Conservation (phyloP, 2,329 filamentous ascomycete species). For the Didymellaceae sp. region DNA sequence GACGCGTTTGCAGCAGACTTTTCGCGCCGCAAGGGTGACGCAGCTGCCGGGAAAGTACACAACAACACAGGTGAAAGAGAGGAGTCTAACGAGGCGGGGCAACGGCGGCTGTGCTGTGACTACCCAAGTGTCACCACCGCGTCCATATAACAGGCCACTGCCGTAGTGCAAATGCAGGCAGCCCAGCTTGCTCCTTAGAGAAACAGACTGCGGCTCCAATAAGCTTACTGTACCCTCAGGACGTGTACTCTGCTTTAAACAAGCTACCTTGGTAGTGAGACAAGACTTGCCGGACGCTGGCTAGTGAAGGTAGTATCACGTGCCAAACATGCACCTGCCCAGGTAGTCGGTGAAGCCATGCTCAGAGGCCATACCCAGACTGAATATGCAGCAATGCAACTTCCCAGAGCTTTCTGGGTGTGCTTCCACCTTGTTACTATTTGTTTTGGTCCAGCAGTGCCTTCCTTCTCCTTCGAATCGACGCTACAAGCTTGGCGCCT, state of each 20-base stretch:
- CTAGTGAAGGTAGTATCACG: constrained; percentile 25
- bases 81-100: background rate
- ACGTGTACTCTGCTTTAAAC: background rate
- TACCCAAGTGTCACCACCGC: constrained; percentile 22
- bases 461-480: constrained; percentile 21
- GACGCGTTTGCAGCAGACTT: constrained; percentile 20
- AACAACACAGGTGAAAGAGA: constrained; percentile 24
- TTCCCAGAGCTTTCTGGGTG: background rate
- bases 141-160: constrained; percentile 17
- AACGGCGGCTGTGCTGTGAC: constrained; percentile 14
- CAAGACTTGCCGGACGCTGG: background rate
- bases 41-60: constrained; percentile 11
- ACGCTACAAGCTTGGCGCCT: constrained; percentile 27
- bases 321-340: constrained; percentile 8
- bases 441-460: constrained; percentile 25
- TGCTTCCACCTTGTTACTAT: constrained; percentile 12
- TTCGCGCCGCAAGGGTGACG: constrained; percentile 10
- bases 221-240: background rate
- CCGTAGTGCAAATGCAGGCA: constrained; percentile 24
- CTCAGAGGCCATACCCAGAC: background rate
- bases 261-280: constrained; percentile 1
- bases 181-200: constrained; percentile 15
- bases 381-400: constrained; percentile 7
- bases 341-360: background rate
- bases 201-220: background rate